A percentile compares a stretch with the other conserved stretches of the same genome.
These are phyloP conservation scores for Marchantia polymorpha DNA, from an alignment of 225 moss, liverwort and hornwort species.

Conservation along the genomic window DNA sequence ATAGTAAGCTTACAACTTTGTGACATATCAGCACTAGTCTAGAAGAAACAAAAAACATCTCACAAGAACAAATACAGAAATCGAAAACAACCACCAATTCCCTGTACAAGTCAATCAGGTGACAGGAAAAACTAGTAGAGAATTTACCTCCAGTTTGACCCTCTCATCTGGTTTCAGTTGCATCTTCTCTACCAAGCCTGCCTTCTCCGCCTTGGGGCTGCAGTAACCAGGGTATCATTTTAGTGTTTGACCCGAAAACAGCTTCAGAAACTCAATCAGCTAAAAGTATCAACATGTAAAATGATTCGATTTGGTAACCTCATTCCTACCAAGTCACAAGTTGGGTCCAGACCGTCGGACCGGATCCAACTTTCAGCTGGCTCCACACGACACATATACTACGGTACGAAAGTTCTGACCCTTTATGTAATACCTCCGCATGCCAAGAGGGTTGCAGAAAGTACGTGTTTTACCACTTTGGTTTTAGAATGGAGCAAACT, in stretches of 20 bases:
- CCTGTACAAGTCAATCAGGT: not conserved
- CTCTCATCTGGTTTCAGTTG: conserved; percentile 70
- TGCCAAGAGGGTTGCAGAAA: not conserved
- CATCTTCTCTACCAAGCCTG: conserved; percentile 54
- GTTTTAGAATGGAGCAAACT: not conserved
- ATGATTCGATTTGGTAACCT: no score
- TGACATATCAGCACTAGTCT: not conserved
- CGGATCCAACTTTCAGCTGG: not conserved
- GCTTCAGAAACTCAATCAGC: not conserved
- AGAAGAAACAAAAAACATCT: not conserved
- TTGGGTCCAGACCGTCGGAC: not conserved
- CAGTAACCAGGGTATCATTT: conserved; percentile 8
- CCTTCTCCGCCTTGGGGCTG: conserved; percentile 69
- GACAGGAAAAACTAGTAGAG: not conserved
- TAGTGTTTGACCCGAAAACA: not conserved
- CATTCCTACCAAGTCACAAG: no score
- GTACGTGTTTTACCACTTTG: not conserved
- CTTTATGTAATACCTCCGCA: not conserved
- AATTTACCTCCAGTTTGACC: conserved; percentile 62
- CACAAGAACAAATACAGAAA: not conserved
- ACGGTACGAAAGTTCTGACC: not conserved
- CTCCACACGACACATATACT: not conserved
- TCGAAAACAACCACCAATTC: not conserved
- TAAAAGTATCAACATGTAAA: no score
- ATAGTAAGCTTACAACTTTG: not conserved